Evolutionary conservation across 129 eudicot genomes (phyloP), one percentile per base, ranked within the genome.

Genomic region (Artemisia annua): DNA sequence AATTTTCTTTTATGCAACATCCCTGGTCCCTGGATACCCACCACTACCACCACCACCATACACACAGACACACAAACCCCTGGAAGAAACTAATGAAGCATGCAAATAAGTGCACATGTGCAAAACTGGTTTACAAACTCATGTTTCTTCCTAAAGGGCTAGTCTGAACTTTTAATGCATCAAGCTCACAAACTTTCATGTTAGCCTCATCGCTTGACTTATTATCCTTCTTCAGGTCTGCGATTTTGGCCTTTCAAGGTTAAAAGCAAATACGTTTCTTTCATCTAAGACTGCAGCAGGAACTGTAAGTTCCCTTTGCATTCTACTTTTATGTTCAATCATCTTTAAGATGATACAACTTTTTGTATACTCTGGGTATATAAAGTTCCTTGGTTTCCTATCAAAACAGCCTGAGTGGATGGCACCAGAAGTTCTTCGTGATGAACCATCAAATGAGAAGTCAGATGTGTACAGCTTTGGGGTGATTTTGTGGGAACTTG

Each of bases 271-370:
- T 62, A 93, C 98, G 19, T 93, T 84, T 80, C 91, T 93, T 73
- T 93, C 98, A 77, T 93, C 98, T 49, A 93, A 93, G 80, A 85
- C 98, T 52, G 97, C 98, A 43, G 98, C 98, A 67, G 98, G 98
- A 81, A 93, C 98, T 35, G 98, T 93, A 73, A 90, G 96, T 81
- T 55, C 4, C 16, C 26, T 18, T 35, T 58, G 32, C 24, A 32
- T 58, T 15, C 3, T 15, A 9, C 18, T 54, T 3, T 32, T 30
- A 20, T 55, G 28, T 67, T 68, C 43, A 58, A 48, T 44, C 57
- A 61, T 61, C 26, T 30, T 61, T 70, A 70, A 35, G 35, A 15
- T 50, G 11, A 30, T 65, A 32, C 43, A 17, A 26, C 10, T 11
- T 13, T 18, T 63, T 62, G 1, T 18, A 6, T 63, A 39, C 9